phyloP scores from a whole-genome alignment of 106 monocot genomes.

The Apostasia shenzhenica region DNA sequence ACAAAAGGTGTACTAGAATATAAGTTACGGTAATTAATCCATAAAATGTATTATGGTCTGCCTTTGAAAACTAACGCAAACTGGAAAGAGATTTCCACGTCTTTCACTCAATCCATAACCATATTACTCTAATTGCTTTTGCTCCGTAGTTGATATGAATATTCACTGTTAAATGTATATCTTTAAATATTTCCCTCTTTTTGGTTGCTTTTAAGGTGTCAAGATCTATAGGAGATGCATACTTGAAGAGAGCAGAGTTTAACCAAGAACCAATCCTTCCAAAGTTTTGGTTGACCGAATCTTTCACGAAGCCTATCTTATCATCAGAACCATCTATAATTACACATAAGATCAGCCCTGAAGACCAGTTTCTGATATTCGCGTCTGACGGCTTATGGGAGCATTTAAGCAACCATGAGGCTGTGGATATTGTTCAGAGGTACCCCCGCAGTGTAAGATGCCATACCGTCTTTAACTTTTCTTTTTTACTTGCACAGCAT shows the following conservation, averaged over 20 bases:
- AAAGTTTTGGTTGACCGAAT: slow-evolving; percentile 33
- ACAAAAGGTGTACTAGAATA: too few species aligned
- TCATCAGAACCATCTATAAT: slow-evolving; percentile 53
- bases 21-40: too few species aligned
- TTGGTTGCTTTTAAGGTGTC: slow-evolving; percentile 35
- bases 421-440: slow-evolving; percentile 48
- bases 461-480: too few species aligned
- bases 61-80: too few species aligned
- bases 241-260: slow-evolving; percentile 62
- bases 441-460: slow-evolving; percentile 45
- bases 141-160: too few species aligned
- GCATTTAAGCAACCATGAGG: slow-evolving; percentile 62
- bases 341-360: slow-evolving; percentile 42
- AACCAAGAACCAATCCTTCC: slow-evolving; percentile 52
- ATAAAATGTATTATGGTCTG: too few species aligned
- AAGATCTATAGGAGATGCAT: slow-evolving; percentile 72
- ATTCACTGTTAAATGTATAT: too few species aligned
- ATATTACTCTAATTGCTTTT: too few species aligned
- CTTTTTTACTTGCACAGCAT: too few species aligned
- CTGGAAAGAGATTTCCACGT: too few species aligned
- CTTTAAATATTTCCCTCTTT: background rate
- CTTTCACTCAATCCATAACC: too few species aligned
- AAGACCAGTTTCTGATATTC: slow-evolving; percentile 74
- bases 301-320: slow-evolving; percentile 50
- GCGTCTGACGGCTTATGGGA: slow-evolving; percentile 82